Evolutionary conservation across 1,284 basidiomycete genomes (phyloP).

Genomic region (Coniophora puteana): DNA sequence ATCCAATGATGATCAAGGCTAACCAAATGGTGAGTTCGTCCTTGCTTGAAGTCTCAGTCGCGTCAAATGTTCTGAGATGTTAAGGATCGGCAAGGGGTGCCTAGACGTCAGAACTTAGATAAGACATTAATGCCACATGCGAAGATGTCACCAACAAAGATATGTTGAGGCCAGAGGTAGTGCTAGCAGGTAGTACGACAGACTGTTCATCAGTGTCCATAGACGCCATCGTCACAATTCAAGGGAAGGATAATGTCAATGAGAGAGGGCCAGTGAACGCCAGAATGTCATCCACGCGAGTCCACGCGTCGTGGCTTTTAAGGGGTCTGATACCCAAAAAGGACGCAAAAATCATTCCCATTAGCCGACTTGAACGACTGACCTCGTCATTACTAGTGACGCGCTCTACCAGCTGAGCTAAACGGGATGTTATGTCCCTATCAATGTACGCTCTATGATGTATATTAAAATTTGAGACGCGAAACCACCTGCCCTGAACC

Average conservation of each 20-base stretch:
- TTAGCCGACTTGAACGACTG: slow-evolving; percentile 51
- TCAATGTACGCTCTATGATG: neutral
- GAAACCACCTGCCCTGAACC: slow-evolving; percentile 45
- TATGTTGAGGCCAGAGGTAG: slow-evolving; percentile 65
- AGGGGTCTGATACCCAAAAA: neutral
- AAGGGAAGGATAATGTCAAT: slow-evolving; percentile 3
- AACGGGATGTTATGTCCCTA: slow-evolving; percentile 27
- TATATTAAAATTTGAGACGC: slow-evolving; percentile 25
- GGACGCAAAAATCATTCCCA: slow-evolving; percentile 29
- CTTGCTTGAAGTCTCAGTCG: slow-evolving; percentile 75
- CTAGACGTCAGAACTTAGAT: slow-evolving; percentile 48
- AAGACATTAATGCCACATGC: slow-evolving; percentile 2
- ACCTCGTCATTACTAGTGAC: slow-evolving; percentile 57
- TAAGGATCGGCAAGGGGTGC: slow-evolving; percentile 94
- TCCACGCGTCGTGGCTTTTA: too few relatives aligned
- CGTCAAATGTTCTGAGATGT: slow-evolving; percentile 94
- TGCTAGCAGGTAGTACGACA: slow-evolving; percentile 65
- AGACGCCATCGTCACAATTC: slow-evolving; percentile 60
- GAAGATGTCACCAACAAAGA: slow-evolving; percentile 50
- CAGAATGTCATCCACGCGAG: neutral
- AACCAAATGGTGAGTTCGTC: slow-evolving; percentile 62
- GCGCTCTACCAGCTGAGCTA: slow-evolving; percentile 62
- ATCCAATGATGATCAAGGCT: slow-evolving; percentile 20
- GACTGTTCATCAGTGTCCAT: slow-evolving; percentile 78
- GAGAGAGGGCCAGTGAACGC: neutral